phyloP scores from a whole-genome alignment of 352 stramenopile species.

The Aphanomyces euteiches region DNA sequence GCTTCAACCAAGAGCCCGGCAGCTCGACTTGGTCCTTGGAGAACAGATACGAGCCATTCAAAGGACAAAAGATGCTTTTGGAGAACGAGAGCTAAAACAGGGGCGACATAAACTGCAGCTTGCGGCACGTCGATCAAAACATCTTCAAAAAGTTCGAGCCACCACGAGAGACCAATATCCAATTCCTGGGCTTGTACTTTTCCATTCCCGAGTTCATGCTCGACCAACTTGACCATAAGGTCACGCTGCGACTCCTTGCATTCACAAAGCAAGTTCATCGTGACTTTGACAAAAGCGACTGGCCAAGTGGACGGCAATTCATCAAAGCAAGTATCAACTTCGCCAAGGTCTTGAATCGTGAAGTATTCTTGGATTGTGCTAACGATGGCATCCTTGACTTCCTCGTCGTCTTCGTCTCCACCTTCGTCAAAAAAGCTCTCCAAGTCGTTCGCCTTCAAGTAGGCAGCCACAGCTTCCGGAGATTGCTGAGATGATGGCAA shows the following conservation, averaged over 20 bases:
- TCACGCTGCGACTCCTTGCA: constrained; percentile 15
- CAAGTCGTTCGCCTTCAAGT: constrained; percentile 44
- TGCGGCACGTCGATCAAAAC: constrained; percentile 24
- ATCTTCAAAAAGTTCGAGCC: constrained; percentile 21
- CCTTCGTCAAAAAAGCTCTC: constrained; percentile 56
- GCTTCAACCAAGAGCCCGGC: constrained; percentile 15
- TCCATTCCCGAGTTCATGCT: not conserved
- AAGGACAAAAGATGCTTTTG: not conserved
- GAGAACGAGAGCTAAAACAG: constrained; percentile 6
- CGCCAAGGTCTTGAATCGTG: constrained; percentile 62
- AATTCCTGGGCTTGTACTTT: not conserved
- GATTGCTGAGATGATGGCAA: constrained; percentile 45
- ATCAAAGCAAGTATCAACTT: constrained; percentile 71
- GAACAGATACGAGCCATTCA: not conserved
- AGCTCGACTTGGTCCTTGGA: not conserved
- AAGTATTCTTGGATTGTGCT: constrained; percentile 77
- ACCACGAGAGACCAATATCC: constrained; percentile 19
- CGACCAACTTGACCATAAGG: constrained; percentile 6
- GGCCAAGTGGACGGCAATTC: constrained; percentile 39
- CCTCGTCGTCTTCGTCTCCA: constrained; percentile 47
- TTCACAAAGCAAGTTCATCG: constrained; percentile 27
- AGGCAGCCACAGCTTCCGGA: constrained; percentile 32
- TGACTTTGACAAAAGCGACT: constrained; percentile 13
- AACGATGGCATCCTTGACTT: constrained; percentile 59
- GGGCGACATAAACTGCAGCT: constrained; percentile 23